Evolutionary conservation across 2,329 filamentous ascomycete genomes (phyloP), one percentile per base, ranked within the genome.

Genomic region (Cladosporium velox): DNA sequence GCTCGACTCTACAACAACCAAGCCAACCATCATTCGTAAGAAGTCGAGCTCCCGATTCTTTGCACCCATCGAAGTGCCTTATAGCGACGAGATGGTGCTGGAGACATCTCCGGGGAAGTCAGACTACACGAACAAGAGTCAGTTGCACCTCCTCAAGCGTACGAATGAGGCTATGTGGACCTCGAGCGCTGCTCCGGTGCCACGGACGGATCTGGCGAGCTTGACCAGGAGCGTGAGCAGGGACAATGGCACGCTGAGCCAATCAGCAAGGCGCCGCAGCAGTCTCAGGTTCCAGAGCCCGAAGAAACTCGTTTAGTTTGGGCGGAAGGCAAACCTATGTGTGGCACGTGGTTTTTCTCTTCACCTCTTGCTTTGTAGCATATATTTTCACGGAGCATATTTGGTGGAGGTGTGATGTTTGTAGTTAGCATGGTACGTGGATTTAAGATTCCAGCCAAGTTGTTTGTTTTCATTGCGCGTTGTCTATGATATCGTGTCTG

Each of bases 211-310:
- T 63, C 52, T 74, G 65, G 66, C 58, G 32, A 60, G 65, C 4
- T 54, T 75, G 60, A 75, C 72, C 18, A 66, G 73, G 59, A 69
- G 55, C 1, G 72, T 74, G 30, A 74, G 73, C 49, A 66, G 65
- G 44, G 70, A 69, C 15, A 52, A 72, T 63, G 73, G 73, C 1
- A 75, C 73, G 21, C 44, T 73, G 59, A 74, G 72, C 58, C 73
- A 74, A 64, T 66, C 69, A 55, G 62, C 67, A 34, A 69, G 71
- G 41, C 69, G 73, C 55, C 66, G 68, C 8, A 52, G 55, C 24
- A 60, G 55, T 44, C 7, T 52, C 41, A 34, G 15, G 18, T 59
- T 60, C 21, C 32, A 34, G 51, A 65, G 44, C 26, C 57, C 55
- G 41, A 47, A 47, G 41, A 47, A 47, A 3, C 41, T 15, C 12